Evolutionary conservation across 306 rosid species (phyloP), one percentile per base, ranked within the genome.

Genomic region (Ormosia emarginata): DNA sequence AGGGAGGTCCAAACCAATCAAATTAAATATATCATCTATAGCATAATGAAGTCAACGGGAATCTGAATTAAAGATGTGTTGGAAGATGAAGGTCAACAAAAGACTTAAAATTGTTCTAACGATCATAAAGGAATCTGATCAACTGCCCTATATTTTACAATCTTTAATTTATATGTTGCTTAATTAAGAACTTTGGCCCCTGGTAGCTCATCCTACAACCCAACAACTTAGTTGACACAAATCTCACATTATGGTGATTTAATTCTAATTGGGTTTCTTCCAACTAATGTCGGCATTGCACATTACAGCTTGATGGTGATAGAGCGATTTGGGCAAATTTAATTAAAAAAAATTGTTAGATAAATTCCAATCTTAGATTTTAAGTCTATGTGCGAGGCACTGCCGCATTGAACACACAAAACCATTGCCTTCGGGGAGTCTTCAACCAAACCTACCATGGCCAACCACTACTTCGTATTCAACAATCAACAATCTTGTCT

Each of bases 1-100:
- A n/a, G n/a, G n/a, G n/a, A 75, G 64, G 36, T 58, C 67, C 73
- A 79, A 72, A 79, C 85, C 36, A 75, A 78, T 56, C 55, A 69
- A 71, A 75, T 18, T 39, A 40, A 67, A 59, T 15, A 55, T 32
- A 69, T 76, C 66, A 77, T 70, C 78, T 64, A 41, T 32, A 39
- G 71, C 76, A 71, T 6, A 15, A 14, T 46, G 72, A 85, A 83
- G 92, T 90, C 94, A 83, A 87, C 75, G 71, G 68, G 89, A 86
- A 81, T 86, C 90, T 67, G 62, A 53, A 77, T 64, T 37, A 67
- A 49, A 80, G 71, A 77, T 78, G 81, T 84, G 81, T 64, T 67
- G 79, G 79, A 77, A 82, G 77, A 77, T 71, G 68, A 29, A 82
- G 85, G 87, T 88, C 92, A 89, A 86, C 55, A 46, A 15, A 75